Evolutionary conservation across 164 flowering plant species (phyloP).

Genomic region (Saururus chinensis): DNA sequence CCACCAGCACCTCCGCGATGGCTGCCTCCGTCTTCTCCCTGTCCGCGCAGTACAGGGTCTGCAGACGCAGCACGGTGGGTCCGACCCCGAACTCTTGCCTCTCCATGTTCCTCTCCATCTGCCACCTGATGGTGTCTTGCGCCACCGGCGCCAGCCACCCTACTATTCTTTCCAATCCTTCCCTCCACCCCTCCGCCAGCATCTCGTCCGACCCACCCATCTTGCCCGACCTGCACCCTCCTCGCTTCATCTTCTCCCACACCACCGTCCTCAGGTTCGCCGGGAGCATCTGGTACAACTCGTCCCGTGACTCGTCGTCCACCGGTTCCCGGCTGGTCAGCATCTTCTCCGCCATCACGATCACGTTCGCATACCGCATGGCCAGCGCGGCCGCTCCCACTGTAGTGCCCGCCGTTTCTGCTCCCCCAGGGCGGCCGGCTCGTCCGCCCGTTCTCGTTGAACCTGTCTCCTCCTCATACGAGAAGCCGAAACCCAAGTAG

Average conservation of each 20-base stretch:
- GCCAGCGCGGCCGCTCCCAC: conserved; percentile 68
- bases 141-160: conserved; percentile 78
- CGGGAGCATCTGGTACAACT: conserved; percentile 58
- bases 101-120: conserved; percentile 53
- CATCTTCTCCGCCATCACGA: conserved; percentile 31
- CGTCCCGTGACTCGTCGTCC: conserved; percentile 22
- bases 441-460: background rate
- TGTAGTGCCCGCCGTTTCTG: conserved; percentile 30
- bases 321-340: conserved; percentile 19
- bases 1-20: conserved; percentile 65
- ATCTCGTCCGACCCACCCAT: conserved; percentile 10
- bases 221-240: conserved; percentile 12
- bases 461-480: background rate
- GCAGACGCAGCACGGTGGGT: conserved; percentile 47
- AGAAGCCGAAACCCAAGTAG: conserved; percentile 1
- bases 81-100: conserved; percentile 34
- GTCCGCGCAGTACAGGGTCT: conserved; percentile 71
- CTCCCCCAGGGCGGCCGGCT: background rate
- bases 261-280: conserved; percentile 25
- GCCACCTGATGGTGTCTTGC: conserved; percentile 57
- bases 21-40: conserved; percentile 76
- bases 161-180: conserved; percentile 37
- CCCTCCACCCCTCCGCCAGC: conserved; percentile 52
- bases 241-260: conserved; percentile 32
- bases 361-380: conserved; percentile 54